Evolutionary conservation across 257 asterid species (phyloP), one percentile per base, ranked within the genome.

Genomic region (Scutellaria baicalensis): DNA sequence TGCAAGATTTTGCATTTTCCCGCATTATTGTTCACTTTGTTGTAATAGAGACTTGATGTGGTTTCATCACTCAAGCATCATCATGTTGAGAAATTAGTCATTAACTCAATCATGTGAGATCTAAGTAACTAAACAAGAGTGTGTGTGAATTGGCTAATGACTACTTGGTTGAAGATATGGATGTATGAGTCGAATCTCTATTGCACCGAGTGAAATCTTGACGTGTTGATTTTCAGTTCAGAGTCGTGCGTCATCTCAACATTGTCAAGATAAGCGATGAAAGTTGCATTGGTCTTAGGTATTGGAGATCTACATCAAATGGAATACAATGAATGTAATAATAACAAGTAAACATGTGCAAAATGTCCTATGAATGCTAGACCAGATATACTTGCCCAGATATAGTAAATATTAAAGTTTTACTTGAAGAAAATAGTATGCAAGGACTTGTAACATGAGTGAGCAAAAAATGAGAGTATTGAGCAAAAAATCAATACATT

Each of bases 401-500:
- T 52, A 9, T 21, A 52, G 17, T 51, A 51, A 14, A 50, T 18
- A 17, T 16, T 23, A 1, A 13, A 18, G 58, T 9, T 27, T 49
- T 20, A 49, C 18, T 49, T 49, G 56, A n/a, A 23, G 18, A 18
- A 7, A 14, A 6, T 47, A 55, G 40, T 23, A 8, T 31, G 21
- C 39, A 31, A 33, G 44, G 23, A 18, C 45, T 9, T 17, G 49
- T 38, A 35, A 9, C 40, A n/a, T n/a, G 2, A 58, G 45, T 20
- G 6, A 38, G 2, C 6, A n/a, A 9, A 23, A 12, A 21, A 4
- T 27, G n/a, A 47, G 47, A 16, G 4, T 8, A 9, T 43, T 31
- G 70, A 60, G 38, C 20, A 33, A 66, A 27, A 71, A 52, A 67
- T 44, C 68, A 47, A 55, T 43, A 33, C 64, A 69, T 44, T 21